Conservation (phyloP, 345 rosid species). For the Bruguiera sexangula region DNA sequence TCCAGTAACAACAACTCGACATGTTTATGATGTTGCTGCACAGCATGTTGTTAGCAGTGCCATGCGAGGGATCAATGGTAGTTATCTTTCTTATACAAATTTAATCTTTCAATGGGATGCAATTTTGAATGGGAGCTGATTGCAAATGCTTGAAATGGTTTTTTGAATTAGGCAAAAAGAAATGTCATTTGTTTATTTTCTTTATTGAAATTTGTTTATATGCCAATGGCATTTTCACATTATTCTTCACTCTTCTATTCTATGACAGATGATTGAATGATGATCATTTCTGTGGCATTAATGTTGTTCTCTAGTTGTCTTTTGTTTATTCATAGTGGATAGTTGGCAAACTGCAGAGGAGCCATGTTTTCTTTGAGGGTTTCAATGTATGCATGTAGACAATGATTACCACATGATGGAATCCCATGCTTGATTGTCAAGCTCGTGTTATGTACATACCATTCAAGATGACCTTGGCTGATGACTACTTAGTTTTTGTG, state of each 20-base stretch:
- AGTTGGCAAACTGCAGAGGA: neutral
- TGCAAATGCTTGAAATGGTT: neutral
- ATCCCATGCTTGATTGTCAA: neutral
- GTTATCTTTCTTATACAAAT: constrained; percentile 5
- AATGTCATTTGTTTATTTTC: neutral
- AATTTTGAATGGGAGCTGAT: neutral
- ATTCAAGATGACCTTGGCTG: too few relatives aligned
- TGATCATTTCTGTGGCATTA: too few relatives aligned
- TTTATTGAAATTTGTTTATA: neutral
- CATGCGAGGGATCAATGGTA: constrained; percentile 83
- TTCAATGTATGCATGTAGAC: neutral
- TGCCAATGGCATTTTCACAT: neutral
- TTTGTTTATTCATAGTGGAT: too few relatives aligned
- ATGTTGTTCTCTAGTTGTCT: too few relatives aligned
- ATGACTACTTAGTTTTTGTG: neutral
- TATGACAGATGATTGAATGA: too few relatives aligned
- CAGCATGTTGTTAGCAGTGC: constrained; percentile 76
- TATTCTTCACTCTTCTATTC: too few relatives aligned
- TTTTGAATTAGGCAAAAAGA: neutral
- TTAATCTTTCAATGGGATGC: neutral
- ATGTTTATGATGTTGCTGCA: constrained; percentile 79
- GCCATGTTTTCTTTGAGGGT: neutral
- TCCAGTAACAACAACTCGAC: constrained; percentile 86
- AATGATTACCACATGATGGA: neutral
- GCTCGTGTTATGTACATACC: too few relatives aligned